phyloP scores from a whole-genome alignment of 331 rosid genomes.

The Erythrophleum ivorense region DNA sequence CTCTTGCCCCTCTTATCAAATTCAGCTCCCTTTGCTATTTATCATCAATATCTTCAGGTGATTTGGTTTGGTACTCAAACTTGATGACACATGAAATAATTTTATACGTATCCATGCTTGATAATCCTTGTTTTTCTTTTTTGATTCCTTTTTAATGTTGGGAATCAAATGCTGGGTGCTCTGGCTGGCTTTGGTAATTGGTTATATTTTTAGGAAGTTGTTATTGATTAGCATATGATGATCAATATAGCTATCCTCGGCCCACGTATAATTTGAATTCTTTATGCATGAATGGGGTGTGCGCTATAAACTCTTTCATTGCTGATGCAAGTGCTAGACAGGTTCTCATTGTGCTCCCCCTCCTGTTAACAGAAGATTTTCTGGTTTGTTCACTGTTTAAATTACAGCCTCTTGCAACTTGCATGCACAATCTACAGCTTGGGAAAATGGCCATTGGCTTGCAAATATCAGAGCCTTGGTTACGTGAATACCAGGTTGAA shows the following conservation, averaged over 20 bases:
- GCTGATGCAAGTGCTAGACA: not conserved
- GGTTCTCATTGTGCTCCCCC: not conserved
- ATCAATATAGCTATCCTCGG: not conserved
- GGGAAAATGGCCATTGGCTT: conserved; percentile 89
- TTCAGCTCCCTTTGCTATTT: conserved; percentile 93
- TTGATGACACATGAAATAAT: conserved; percentile 13
- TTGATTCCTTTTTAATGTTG: not conserved
- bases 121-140: not conserved
- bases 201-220: conserved; percentile 19
- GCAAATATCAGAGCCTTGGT: conserved; percentile 98
- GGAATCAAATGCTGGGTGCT: conserved; percentile 19
- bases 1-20: conserved; percentile 79
- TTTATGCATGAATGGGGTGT: not conserved
- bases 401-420: conserved; percentile 85
- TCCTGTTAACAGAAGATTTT: conserved; percentile 1
- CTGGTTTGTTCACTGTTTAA: conserved; percentile 33
- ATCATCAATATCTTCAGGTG: conserved; percentile 96
- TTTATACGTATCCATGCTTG: not conserved
- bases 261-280: not conserved
- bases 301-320: conserved; percentile 14
- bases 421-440: conserved; percentile 89
- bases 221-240: not conserved
- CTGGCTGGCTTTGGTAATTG: conserved; percentile 10
- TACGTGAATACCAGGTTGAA: conserved; percentile 96
- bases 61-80: conserved; percentile 25